Conservation (phyloP, 2,329 filamentous ascomycete species). For the Chaetomiaceae sp. region DNA sequence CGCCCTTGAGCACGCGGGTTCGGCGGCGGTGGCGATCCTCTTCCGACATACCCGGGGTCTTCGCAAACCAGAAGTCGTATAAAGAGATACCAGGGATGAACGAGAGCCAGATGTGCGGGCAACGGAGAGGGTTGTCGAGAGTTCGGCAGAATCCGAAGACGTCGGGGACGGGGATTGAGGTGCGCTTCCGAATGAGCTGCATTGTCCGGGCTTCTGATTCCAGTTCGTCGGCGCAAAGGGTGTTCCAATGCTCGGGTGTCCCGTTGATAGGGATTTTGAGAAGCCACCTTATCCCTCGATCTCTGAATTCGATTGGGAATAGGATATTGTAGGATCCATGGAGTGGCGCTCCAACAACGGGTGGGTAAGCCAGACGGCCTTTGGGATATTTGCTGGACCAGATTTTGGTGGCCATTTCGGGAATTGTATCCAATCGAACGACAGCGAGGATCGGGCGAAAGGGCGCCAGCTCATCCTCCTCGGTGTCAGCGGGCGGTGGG, state of each 20-base stretch:
- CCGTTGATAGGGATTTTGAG: slow-evolving; percentile 2
- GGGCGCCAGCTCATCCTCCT: background rate
- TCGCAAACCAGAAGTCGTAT: slow-evolving; percentile 2
- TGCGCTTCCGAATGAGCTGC: background rate
- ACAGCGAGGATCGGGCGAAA: background rate
- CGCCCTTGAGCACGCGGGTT: background rate
- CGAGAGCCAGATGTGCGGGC: slow-evolving; percentile 1
- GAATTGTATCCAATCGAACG: background rate
- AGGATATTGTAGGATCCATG: background rate
- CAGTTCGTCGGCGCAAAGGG: background rate
- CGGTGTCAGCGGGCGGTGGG: background rate
- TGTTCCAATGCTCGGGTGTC: background rate
- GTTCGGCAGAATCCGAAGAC: background rate
- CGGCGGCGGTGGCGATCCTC: background rate
- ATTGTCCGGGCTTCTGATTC: slow-evolving; percentile 6
- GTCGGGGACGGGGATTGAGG: background rate
- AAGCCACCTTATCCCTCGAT: background rate
- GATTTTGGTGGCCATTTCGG: background rate
- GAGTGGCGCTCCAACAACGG: background rate
- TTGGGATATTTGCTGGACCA: background rate
- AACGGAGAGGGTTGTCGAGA: background rate
- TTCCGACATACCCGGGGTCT: background rate
- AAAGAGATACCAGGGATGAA: background rate
- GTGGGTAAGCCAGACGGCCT: background rate
- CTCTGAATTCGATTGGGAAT: background rate